Percentiles rank a stretch among this genome's conserved stretches.
Conservation (phyloP, 352 stramenopile species). For the Ophiocytium majus region DNA sequence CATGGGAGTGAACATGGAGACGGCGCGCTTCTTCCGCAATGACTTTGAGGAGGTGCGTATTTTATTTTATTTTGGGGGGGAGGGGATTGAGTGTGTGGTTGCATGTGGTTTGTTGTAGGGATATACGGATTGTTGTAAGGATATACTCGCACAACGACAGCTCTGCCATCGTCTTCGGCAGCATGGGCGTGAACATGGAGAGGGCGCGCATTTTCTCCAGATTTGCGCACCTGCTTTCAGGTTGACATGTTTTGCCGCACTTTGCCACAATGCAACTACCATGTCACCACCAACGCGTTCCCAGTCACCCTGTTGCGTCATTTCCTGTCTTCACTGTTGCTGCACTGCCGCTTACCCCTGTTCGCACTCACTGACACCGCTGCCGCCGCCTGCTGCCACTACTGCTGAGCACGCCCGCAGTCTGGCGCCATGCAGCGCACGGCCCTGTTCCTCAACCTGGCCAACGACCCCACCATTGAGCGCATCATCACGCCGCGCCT, state of each 20-base stretch:
- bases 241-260: no score
- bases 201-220: slow-evolving; percentile 87
- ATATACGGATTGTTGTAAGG: no score
- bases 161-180: slow-evolving; percentile 98
- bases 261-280: no score
- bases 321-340: no score
- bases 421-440: slow-evolving; percentile 97
- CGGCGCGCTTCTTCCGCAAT: slow-evolving; percentile 86
- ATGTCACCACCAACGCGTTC: no score
- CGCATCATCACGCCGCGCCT: slow-evolving; percentile 98
- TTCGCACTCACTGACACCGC: no score
- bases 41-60: slow-evolving; percentile 84
- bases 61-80: not conserved
- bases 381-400: not conserved
- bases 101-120: no score
- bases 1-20: slow-evolving; percentile 99
- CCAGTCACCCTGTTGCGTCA: no score
- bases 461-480: slow-evolving; percentile 99
- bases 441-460: slow-evolving; percentile 97
- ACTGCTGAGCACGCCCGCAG: slow-evolving; percentile 41
- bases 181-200: slow-evolving; percentile 99
- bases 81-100: not conserved
- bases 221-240: no score
- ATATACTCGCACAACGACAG: slow-evolving; percentile 98
- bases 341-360: no score